Conservation (phyloP, 179 eudicot species). For the Silene vulgaris region DNA sequence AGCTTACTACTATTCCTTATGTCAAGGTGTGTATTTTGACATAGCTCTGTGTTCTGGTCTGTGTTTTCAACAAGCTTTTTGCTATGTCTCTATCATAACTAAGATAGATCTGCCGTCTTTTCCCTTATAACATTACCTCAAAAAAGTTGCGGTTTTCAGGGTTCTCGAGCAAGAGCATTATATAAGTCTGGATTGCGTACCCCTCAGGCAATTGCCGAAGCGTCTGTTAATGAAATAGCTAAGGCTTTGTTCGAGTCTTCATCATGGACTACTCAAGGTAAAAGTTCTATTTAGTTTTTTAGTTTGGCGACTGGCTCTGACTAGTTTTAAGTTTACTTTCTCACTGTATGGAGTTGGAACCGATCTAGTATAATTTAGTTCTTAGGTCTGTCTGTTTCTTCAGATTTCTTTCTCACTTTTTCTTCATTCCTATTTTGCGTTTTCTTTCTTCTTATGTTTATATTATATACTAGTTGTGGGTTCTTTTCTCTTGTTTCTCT, state of each 20-base stretch:
- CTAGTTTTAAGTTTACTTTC: not conserved
- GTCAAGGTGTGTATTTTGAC: constrained; percentile 54
- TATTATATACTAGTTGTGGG: no score
- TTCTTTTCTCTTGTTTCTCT: not conserved
- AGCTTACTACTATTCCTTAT: constrained; percentile 86
- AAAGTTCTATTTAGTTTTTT: constrained; percentile 14
- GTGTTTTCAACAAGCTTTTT: constrained; percentile 7
- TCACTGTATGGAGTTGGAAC: not conserved
- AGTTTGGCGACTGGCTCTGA: not conserved
- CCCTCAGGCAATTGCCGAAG: constrained; percentile 88
- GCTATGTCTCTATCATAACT: constrained; percentile 7
- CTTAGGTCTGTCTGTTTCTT: not conserved
- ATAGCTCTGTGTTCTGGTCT: constrained; percentile 3
- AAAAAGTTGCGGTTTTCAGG: constrained; percentile 37
- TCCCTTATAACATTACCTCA: not conserved
- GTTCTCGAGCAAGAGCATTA: constrained; percentile 94
- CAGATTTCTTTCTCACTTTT: not conserved
- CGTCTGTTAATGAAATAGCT: constrained; percentile 66
- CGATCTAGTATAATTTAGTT: not conserved
- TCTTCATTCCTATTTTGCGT: not conserved
- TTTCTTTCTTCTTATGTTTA: not conserved
- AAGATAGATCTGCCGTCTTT: constrained; percentile 1
- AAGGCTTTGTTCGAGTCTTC: constrained; percentile 94
- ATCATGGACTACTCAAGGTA: constrained; percentile 87
- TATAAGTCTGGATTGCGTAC: constrained; percentile 93